Evolutionary conservation across 2,329 filamentous ascomycete genomes (phyloP).

Genomic region (Paradendryphiella salina): DNA sequence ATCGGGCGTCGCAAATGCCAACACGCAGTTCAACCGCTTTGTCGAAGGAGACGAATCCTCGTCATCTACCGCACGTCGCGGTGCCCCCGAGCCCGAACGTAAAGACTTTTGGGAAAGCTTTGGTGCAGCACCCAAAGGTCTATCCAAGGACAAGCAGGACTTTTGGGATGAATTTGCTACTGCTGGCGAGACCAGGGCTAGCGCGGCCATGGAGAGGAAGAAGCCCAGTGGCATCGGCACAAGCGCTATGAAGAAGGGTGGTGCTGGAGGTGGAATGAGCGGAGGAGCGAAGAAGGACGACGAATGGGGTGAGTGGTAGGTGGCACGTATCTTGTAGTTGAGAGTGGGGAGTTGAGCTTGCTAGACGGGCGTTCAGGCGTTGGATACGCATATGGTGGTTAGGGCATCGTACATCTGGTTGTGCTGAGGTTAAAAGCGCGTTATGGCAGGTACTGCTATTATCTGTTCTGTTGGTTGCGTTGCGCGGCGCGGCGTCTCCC

Average conservation of each 20-base stretch:
- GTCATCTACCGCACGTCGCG: slow-evolving; percentile 7
- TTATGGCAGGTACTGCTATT: neutral
- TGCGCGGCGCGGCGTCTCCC: too few relatives aligned
- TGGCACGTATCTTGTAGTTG: neutral
- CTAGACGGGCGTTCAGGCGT: slow-evolving; percentile 5
- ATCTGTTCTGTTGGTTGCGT: neutral
- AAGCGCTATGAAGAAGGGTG: slow-evolving; percentile 62
- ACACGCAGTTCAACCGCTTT: slow-evolving; percentile 80
- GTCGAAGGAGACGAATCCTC: slow-evolving; percentile 68
- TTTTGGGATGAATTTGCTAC: slow-evolving; percentile 56
- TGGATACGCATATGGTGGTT: neutral
- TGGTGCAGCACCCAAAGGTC: slow-evolving; percentile 63
- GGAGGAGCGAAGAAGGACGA: slow-evolving; percentile 57
- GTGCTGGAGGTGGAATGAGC: slow-evolving; percentile 23
- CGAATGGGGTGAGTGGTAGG: slow-evolving; percentile 60
- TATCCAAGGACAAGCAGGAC: slow-evolving; percentile 56
- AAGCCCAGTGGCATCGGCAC: slow-evolving; percentile 62
- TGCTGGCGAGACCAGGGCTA: slow-evolving; percentile 31
- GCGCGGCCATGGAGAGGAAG: slow-evolving; percentile 36
- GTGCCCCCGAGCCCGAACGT: slow-evolving; percentile 60
- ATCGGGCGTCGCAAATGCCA: slow-evolving; percentile 70
- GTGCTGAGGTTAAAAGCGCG: neutral
- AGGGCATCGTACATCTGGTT: neutral
- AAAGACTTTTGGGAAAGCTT: slow-evolving; percentile 65
- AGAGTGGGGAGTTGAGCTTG: neutral